Percentiles rank a stretch among this genome's conserved stretches.
These are phyloP conservation scores for Xylaria digitata DNA, from an alignment of 2,329 filamentous ascomycete genomes.

Conservation along the genomic window DNA sequence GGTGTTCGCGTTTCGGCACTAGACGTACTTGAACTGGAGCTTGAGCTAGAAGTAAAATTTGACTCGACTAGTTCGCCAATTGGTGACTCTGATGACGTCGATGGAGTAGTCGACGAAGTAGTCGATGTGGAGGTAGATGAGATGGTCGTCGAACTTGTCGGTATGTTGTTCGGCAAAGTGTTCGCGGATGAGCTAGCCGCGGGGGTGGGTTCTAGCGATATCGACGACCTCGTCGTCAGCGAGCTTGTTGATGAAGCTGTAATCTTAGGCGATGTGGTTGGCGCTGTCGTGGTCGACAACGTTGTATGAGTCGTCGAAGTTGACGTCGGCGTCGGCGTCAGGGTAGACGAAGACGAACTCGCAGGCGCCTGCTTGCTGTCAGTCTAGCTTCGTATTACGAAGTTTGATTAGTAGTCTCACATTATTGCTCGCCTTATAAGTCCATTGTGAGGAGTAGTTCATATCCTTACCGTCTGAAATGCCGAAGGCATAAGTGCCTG, in stretches of 20 bases:
- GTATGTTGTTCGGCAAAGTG: not conserved
- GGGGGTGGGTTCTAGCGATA: not conserved
- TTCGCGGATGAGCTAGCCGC: not conserved
- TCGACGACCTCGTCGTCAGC: not conserved
- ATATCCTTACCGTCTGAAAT: conserved; percentile 10
- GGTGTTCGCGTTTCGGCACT: not conserved
- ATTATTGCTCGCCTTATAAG: not conserved
- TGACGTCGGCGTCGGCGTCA: not conserved
- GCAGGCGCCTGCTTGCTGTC: not conserved
- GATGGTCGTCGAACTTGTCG: not conserved
- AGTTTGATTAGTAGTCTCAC: not conserved
- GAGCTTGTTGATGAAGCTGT: not conserved
- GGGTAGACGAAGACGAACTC: not conserved
- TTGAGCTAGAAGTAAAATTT: not conserved
- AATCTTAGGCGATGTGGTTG: not conserved
- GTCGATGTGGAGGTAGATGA: not conserved
- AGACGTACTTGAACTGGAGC: not conserved
- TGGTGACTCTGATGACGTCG: not conserved
- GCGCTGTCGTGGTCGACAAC: not conserved
- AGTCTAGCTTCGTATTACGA: not conserved
- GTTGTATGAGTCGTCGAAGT: not conserved
- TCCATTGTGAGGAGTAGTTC: conserved; percentile 26
- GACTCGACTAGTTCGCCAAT: not conserved
- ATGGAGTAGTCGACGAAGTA: not conserved
- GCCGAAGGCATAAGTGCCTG: conserved; percentile 17